Evolutionary conservation across 768 basidiomycete genomes (phyloP), one percentile per base, ranked within the genome.

Genomic region (Naganishia randhawae): DNA sequence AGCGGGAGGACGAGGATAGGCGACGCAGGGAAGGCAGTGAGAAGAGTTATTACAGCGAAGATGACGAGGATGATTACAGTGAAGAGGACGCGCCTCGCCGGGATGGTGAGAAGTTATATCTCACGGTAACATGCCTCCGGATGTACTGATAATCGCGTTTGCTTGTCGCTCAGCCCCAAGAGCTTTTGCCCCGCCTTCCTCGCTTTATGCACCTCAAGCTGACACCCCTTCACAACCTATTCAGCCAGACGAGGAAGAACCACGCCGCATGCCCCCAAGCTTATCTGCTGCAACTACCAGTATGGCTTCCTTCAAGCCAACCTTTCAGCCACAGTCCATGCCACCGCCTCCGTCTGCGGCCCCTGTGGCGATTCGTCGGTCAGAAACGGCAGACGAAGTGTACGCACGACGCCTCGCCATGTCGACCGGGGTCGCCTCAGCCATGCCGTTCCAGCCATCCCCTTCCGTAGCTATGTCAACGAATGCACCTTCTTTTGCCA

Each of bases 1-100:
- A 72, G 52, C 37, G 71, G 1, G 78, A 74, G 66, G 73, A 76
- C 31, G 68, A 73, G 61, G 63, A 73, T 37, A 65, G 68, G 53
- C 70, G 68, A 1, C 57, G 72, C 11, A 73, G 77, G 11, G 74
- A 67, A 27, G 69, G 54, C 2, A 70, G 69, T 41, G 69, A 70
- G 61, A 61, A 50, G 19, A 76, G 75, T 67, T 75, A 75, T 65
- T 76, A 78, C 63, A 73, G 73, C 2, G 75, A 77, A 45, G 77
- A 76, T 57, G 77, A 78, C 55, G 77, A 77, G 57, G 78, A 79
- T 27, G 65, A 67, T 33, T 31, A 64, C 33, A 64, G 63, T 22
- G 42, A 64, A 22, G 75, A 65, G 19, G 67, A 68, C n/a, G 67
- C 69, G 8, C 76, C 74, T 8, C 64, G 77, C 53, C 57, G 76